Base-by-base conservation (phyloP, 192 early-diverging fungal species). In the Phlyctochytrium planicorne region DNA sequence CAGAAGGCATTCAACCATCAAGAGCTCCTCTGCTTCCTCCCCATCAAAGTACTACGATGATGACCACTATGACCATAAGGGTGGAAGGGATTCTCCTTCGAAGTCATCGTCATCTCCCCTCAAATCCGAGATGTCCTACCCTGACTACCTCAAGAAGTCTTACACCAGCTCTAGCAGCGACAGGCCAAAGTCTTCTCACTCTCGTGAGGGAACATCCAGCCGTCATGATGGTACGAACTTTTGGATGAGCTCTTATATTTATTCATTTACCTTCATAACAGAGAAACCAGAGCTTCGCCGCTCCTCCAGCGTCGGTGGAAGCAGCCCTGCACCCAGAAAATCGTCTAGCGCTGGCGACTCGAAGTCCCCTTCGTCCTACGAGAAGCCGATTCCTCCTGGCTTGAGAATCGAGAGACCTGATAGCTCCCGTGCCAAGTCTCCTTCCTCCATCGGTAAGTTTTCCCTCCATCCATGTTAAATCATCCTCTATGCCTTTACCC, bases 71-170 rank as follows among this genome's bases (percentile, higher is more conserved):
- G 10, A 57, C 55, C 10, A 29, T 10, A 57, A 27, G 12, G 25
- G 55, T 10, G 25, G 25, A 57, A 10, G 6, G 55, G 4, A 29
- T 29, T 57, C 27, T 29, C 40, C 40, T 47, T 47, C 40, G 20
- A 47, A 47, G 20, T 6, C 10, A 20, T 20, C 20, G 6, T 47
- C 40, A 47, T 47, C 40, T 20, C 40, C 40, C 6, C 40, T 47
- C 10, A 47, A 47, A 47, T 24, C 16, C 20, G 55, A 57, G 12
- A 57, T 57, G 55, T 14, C 20, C 27, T 57, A 57, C 55, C 12
- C 55, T 10, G 55, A 57, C 25, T 57, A 57, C 55, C 27, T 57
- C 14, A 47, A 47, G 40, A 57, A 57, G 55, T 25, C 55, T 6
- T 25, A 10, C 14, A 6, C 6, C 6, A 24, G 14, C 6, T 20